phyloP scores from a whole-genome alignment of 2,329 filamentous ascomycete species.

The Talaromyces sp. region DNA sequence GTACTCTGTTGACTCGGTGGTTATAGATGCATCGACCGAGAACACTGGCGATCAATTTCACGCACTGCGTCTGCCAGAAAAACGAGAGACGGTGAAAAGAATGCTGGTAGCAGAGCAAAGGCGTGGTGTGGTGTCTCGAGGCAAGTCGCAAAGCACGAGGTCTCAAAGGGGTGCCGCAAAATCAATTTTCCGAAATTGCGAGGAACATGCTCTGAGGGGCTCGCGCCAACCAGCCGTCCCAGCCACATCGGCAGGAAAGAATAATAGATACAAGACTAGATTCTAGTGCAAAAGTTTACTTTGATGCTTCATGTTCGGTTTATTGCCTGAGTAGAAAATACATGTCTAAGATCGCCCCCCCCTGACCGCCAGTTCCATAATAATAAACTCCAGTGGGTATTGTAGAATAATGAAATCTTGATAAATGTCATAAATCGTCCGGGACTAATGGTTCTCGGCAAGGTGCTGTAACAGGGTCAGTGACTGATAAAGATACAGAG shows the following conservation, averaged over 20 bases:
- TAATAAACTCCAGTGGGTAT: not conserved
- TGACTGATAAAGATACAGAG: not conserved
- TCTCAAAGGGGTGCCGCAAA: conserved; percentile 5
- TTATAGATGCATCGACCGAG: not conserved
- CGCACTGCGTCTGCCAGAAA: not conserved
- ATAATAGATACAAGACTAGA: not conserved
- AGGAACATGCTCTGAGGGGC: not conserved
- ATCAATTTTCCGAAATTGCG: conserved; percentile 11
- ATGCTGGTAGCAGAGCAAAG: not conserved
- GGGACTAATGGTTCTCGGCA: conserved; percentile 21
- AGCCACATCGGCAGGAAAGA: not conserved
- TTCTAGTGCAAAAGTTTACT: not conserved
- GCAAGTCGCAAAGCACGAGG: not conserved
- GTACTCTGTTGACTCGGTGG: not conserved
- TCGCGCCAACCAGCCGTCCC: not conserved
- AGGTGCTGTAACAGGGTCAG: conserved; percentile 30
- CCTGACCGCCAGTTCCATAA: not conserved
- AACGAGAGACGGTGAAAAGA: not conserved
- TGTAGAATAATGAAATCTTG: not conserved
- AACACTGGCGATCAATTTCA: not conserved
- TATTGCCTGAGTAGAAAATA: not conserved
- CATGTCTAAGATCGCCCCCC: not conserved
- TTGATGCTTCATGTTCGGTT: not conserved
- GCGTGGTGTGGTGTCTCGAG: not conserved
- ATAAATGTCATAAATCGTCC: conserved; percentile 1